A percentile compares a stretch with the other conserved stretches of the same genome.
Conservation (phyloP, 2,329 filamentous ascomycete species). For the Lecanicillium sp. region DNA sequence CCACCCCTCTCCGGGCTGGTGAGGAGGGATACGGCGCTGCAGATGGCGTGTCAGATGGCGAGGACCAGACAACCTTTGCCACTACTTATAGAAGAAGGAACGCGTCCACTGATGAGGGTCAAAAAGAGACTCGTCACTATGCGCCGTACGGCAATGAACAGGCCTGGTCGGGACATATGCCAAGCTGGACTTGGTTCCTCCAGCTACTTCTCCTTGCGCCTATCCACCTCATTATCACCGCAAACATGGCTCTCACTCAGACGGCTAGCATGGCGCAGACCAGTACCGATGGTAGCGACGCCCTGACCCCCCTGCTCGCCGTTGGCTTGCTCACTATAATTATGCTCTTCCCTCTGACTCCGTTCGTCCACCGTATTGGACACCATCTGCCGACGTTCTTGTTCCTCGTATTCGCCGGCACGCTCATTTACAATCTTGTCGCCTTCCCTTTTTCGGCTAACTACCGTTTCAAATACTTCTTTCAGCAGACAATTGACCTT, state of each 20-base stretch:
- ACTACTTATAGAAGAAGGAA: constrained; percentile 48
- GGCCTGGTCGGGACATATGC: constrained; percentile 73
- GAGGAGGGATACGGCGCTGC: constrained; percentile 27
- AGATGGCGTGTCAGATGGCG: constrained; percentile 23
- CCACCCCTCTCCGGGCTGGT: constrained; percentile 44
- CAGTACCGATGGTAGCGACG: constrained; percentile 71
- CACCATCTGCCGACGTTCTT: constrained; percentile 77
- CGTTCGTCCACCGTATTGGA: constrained; percentile 81
- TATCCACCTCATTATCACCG: constrained; percentile 68
- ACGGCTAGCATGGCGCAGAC: constrained; percentile 73
- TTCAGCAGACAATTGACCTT: constrained; percentile 74
- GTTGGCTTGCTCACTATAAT: constrained; percentile 64
- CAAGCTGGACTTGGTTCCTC: constrained; percentile 79
- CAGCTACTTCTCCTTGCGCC: constrained; percentile 79
- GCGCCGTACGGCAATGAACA: constrained; percentile 67
- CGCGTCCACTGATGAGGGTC: constrained; percentile 24
- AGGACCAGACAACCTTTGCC: constrained; percentile 45
- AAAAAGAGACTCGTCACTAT: constrained; percentile 25
- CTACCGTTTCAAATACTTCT: constrained; percentile 80
- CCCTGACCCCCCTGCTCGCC: constrained; percentile 65
- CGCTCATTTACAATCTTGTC: constrained; percentile 76
- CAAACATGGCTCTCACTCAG: constrained; percentile 67
- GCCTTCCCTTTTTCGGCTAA: constrained; percentile 83
- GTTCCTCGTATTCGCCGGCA: constrained; percentile 64
- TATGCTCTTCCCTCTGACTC: constrained; percentile 68